Base-by-base conservation (phyloP, 148 eudicot species). In the Limonium bicolor region DNA sequence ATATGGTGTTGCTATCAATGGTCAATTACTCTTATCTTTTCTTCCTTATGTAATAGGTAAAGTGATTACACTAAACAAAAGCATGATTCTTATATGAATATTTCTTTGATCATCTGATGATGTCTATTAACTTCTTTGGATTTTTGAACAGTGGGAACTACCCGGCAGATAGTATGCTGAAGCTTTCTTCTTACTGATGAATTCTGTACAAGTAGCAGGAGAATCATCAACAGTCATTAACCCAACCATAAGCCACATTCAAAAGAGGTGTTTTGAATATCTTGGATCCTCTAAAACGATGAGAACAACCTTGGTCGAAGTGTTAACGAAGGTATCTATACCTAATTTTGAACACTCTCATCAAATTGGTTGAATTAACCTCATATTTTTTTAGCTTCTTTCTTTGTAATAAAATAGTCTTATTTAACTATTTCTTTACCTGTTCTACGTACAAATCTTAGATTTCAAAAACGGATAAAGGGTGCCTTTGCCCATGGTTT, bases 241-340 rank as follows among this genome's bases (percentile, higher is more conserved):
- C 46, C 43, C 25, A 47, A 13, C 31, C 6, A 33, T 2, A 28
- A 44, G 51, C 18, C 41, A 15, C 7, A 72, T 76, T 58, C 44
- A 51, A 12, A 16, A 41, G 1, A 76, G 62, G 68, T 48, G n/a
- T 46, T 47, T 48, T 72, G 8, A 76, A 76, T 56, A 58, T 76
- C 21, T 31, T 76, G 37, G 83, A 76, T 63, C 78, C 83, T 46
- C 72, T 72, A 21, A 68, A 52, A n/a, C 36, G 67, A 42, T 16
- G 55, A 43, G 55, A 76, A 66, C 60, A 72, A 76, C 54, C 61
- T 72, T 34, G 83, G 83, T 10, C 75, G 70, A 34, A 56, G 76
- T 46, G 64, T 72, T 26, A 34, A 23, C 54, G 31, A 47, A 58
- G 83, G 83, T 76, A 58, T 24, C n/a, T n/a, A n/a, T n/a, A n/a